Evolutionary conservation across 2,329 filamentous ascomycete species (phyloP).

Genomic region (Diaporthe sp.): DNA sequence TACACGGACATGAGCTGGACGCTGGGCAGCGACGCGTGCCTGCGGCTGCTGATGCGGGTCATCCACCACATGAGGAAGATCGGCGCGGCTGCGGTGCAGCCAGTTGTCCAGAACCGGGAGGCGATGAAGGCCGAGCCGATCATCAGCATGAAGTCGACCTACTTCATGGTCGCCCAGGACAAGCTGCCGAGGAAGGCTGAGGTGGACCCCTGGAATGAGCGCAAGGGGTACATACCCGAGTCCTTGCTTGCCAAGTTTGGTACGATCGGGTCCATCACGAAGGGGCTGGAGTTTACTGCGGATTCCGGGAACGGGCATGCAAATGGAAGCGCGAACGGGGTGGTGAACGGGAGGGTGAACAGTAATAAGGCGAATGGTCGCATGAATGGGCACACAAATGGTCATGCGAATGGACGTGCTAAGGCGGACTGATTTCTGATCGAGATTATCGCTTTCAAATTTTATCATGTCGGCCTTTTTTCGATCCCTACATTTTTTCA

Average conservation of each 20-base stretch:
- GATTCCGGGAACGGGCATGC: neutral
- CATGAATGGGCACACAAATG: neutral
- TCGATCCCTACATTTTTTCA: neutral
- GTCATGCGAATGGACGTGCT: neutral
- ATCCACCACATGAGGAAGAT: constrained; percentile 60
- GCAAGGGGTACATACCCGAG: constrained; percentile 32
- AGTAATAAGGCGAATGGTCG: neutral
- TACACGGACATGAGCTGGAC: constrained; percentile 79
- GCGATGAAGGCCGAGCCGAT: constrained; percentile 21
- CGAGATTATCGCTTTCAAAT: neutral
- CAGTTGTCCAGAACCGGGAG: constrained; percentile 33
- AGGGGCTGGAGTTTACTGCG: constrained; percentile 30
- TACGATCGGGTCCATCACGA: constrained; percentile 23
- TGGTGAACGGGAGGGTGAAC: neutral
- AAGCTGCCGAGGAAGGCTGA: constrained; percentile 31
- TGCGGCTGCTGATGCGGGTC: constrained; percentile 61
- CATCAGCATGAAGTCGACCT: constrained; percentile 38
- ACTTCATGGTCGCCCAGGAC: constrained; percentile 35
- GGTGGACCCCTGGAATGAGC: constrained; percentile 36
- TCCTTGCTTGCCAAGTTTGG: constrained; percentile 22
- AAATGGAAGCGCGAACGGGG: neutral
- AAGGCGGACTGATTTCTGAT: constrained; percentile 2
- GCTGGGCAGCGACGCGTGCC: constrained; percentile 69
- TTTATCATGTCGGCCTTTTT: neutral
- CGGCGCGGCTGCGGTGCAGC: constrained; percentile 40